Base-by-base conservation (phyloP, 768 basidiomycete genomes). In the Asterophora parasitica region DNA sequence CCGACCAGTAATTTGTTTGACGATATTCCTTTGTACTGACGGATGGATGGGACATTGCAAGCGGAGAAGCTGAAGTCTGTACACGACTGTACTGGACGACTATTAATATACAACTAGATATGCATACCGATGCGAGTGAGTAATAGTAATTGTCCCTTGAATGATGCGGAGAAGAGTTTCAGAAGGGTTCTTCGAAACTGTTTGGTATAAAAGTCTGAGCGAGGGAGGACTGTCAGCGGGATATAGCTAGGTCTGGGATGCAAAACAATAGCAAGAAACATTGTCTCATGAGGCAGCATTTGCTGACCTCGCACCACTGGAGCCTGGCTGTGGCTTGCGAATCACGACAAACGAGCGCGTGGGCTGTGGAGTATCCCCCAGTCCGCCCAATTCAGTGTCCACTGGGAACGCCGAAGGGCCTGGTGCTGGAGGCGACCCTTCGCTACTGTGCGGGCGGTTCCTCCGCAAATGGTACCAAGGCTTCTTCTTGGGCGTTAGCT, bases 321-420 rank as follows among this genome's bases (percentile, higher is more conserved):
- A 48, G 31, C 49, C 52, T n/a, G 58, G 48, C 12, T 72, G 74
- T 20, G 76, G 71, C 60, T 81, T 82, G n/a, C 83, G 74, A 41
- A 85, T 78, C 28, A 87, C 84, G 15, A 86, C 83, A 53, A 87
- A 87, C 23, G 83, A 84, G 55, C 79, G 66, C 52, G 65, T 73
- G 36, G 66, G 72, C 49, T 65, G 69, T 20, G 57, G 64, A 28
- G 66, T 60, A 13, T 65, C 58, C 13, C 61, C 52, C 51, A 65
- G 33, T 51, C 65, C 61, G 47, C 71, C 60, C 42, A 72, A 42
- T 49, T 74, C 68, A 50, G 60, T 57, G 31, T 69, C 70, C n/a
- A 67, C 57, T 7, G 62, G 59, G 28, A 55, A 35, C n/a, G 55
- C 33, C 10, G 58, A 37, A 42, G 56, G 58, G 42, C 52, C 47